A percentile compares a stretch with the other conserved stretches of the same genome.
Evolutionary conservation across 2,329 filamentous ascomycete species (phyloP).

Genomic region (Fonsecaea monophora): DNA sequence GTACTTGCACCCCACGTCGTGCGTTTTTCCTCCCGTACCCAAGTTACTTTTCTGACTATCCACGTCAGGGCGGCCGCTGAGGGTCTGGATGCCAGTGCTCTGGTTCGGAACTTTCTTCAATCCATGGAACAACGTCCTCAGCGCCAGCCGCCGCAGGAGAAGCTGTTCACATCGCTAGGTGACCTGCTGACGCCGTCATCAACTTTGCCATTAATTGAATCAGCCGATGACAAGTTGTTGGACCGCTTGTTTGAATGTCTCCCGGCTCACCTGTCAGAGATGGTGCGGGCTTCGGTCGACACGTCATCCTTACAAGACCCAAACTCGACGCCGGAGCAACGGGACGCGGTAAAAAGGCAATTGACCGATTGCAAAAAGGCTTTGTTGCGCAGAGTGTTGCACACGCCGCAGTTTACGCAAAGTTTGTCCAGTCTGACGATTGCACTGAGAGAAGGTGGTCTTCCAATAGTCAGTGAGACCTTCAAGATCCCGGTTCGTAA

Average conservation of each 20-base stretch:
- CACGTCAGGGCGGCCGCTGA: slow-evolving; percentile 62
- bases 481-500: slow-evolving; percentile 81
- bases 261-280: slow-evolving; percentile 77
- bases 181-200: slow-evolving; percentile 81
- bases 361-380: slow-evolving; percentile 80
- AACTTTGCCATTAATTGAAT: slow-evolving; percentile 78
- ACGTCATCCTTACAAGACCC: slow-evolving; percentile 70
- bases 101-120: slow-evolving; percentile 86
- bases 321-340: slow-evolving; percentile 65
- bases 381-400: slow-evolving; percentile 79
- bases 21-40: slow-evolving; percentile 8
- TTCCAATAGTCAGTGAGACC: slow-evolving; percentile 88
- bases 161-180: slow-evolving; percentile 79
- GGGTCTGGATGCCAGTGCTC: slow-evolving; percentile 72
- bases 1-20: slow-evolving; percentile 60
- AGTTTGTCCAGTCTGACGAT: slow-evolving; percentile 83
- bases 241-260: slow-evolving; percentile 79
- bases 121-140: slow-evolving; percentile 70
- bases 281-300: slow-evolving; percentile 72
- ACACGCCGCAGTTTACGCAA: slow-evolving; percentile 89
- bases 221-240: slow-evolving; percentile 67
- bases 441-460: slow-evolving; percentile 85
- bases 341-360: slow-evolving; percentile 70
- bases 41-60: slow-evolving; percentile 52
- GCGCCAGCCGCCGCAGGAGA: slow-evolving; percentile 57